phyloP scores from a whole-genome alignment of 2,329 filamentous ascomycete species.

The Exophiala sp. region DNA sequence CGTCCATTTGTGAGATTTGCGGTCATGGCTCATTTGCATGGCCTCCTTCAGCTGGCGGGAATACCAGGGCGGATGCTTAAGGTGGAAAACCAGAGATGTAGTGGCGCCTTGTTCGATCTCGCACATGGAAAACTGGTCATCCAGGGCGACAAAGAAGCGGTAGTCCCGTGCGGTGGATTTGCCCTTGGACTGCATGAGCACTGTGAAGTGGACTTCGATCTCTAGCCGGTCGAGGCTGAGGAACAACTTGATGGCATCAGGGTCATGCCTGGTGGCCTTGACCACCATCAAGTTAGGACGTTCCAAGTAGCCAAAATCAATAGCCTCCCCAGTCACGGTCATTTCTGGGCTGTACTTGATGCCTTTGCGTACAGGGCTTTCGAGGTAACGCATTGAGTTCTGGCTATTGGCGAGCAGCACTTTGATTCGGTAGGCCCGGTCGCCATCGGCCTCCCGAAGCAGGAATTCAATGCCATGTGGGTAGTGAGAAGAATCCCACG shows the following conservation, averaged over 20 bases:
- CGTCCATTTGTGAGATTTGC: constrained; percentile 45
- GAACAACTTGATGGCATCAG: constrained; percentile 35
- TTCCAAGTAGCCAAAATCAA: constrained; percentile 27
- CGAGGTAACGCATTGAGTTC: background rate
- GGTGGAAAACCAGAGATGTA: constrained; percentile 22
- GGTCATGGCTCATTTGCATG: constrained; percentile 38
- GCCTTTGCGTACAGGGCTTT: constrained; percentile 19
- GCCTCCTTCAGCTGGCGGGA: constrained; percentile 24
- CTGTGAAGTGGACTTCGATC: constrained; percentile 40
- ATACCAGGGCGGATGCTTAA: constrained; percentile 27
- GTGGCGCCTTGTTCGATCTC: constrained; percentile 1
- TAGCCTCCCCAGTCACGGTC: constrained; percentile 10
- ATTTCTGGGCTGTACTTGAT: constrained; percentile 23
- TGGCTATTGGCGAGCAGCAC: constrained; percentile 8
- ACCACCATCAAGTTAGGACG: constrained; percentile 19
- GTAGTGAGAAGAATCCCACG: constrained; percentile 13
- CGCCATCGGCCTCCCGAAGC: constrained; percentile 2
- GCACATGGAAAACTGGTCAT: constrained; percentile 23
- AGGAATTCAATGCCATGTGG: constrained; percentile 12
- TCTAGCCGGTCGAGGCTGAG: constrained; percentile 39
- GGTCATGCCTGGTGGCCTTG: constrained; percentile 10
- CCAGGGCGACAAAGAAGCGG: constrained; percentile 27
- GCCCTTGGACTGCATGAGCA: constrained; percentile 24
- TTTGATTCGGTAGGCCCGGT: constrained; percentile 6
- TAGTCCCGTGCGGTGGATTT: constrained; percentile 20